phyloP scores from a whole-genome alignment of 2,329 filamentous ascomycete species.

The Aspergillus fumigatus region DNA sequence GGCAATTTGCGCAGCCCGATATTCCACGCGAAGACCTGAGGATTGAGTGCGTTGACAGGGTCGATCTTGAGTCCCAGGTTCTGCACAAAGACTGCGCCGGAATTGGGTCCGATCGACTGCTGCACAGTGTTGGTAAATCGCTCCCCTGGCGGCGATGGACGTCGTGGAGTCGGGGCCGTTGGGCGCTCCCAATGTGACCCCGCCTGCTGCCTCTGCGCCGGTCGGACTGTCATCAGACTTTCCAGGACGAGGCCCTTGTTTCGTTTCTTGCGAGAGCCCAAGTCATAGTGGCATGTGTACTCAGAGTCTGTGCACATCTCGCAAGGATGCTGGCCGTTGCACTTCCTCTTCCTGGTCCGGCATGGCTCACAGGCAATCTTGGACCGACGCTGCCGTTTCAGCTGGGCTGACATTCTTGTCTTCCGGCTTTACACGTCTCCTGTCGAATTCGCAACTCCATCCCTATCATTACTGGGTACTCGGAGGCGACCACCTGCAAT shows the following conservation, averaged over 20 bases:
- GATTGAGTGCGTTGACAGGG: slow-evolving; percentile 47
- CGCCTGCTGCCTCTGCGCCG: slow-evolving; percentile 21
- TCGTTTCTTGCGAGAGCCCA: slow-evolving; percentile 2
- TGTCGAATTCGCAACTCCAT: too few species aligned
- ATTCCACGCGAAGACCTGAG: slow-evolving; percentile 56
- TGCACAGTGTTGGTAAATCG: slow-evolving; percentile 5
- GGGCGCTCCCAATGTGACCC: background rate
- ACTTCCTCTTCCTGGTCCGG: slow-evolving; percentile 51
- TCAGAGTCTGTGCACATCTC: slow-evolving; percentile 49
- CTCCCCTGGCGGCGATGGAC: too few species aligned
- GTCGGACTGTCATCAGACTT: slow-evolving; percentile 6
- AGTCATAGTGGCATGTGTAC: slow-evolving; percentile 47
- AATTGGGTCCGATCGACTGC: slow-evolving; percentile 49
- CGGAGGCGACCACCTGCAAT: too few species aligned
- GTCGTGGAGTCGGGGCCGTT: too few species aligned
- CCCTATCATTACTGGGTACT: too few species aligned
- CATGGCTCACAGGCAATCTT: slow-evolving; percentile 44
- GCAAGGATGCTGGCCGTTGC: slow-evolving; percentile 49
- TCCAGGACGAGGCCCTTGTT: slow-evolving; percentile 6
- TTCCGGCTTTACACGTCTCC: too few species aligned
- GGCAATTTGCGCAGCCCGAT: slow-evolving; percentile 19
- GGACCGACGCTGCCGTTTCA: background rate
- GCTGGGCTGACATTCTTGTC: too few species aligned
- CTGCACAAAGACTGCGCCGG: slow-evolving; percentile 51
- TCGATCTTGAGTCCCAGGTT: slow-evolving; percentile 50